Evolutionary conservation across 371 early-diverging fungal genomes (phyloP).

Genomic region (Rhizomucor pusillus): DNA sequence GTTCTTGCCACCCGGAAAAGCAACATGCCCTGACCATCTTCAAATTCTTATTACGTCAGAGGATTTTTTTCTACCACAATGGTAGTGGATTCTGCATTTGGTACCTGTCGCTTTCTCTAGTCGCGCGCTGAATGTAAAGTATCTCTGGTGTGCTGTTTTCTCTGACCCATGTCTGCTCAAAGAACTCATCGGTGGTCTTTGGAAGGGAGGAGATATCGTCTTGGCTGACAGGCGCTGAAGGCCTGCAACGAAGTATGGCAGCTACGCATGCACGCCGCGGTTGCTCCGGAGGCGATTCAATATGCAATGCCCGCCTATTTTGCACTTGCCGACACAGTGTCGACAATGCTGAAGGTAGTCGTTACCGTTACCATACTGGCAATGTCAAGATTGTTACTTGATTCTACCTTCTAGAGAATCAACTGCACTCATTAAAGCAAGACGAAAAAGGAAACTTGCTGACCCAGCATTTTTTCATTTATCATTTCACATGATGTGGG

Average conservation of each 20-base stretch:
- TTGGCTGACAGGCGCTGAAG: background rate
- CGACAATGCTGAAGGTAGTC: slow-evolving; percentile 15
- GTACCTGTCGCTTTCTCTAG: slow-evolving; percentile 62
- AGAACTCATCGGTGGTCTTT: slow-evolving; percentile 22
- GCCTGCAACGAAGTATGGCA: slow-evolving; percentile 39
- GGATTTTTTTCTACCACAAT: background rate
- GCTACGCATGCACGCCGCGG: slow-evolving; percentile 39
- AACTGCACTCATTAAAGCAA: background rate
- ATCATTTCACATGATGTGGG: too few species aligned
- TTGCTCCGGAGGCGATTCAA: slow-evolving; percentile 35
- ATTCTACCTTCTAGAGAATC: background rate
- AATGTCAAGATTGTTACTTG: background rate
- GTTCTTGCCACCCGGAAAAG: slow-evolving; percentile 72
- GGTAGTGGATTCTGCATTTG: background rate
- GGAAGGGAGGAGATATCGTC: slow-evolving; percentile 2
- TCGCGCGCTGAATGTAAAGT: slow-evolving; percentile 64
- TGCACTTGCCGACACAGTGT: slow-evolving; percentile 21
- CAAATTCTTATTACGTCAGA: background rate
- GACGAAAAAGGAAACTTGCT: too few species aligned
- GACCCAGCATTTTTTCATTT: too few species aligned
- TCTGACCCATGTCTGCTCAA: slow-evolving; percentile 35
- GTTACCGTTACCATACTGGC: background rate
- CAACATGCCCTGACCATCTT: slow-evolving; percentile 74
- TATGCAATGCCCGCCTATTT: slow-evolving; percentile 11
- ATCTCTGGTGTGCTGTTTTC: slow-evolving; percentile 51